Percentiles rank a stretch among this genome's conserved stretches.
Conservation (phyloP, 148 eudicot species). For the Polygonum maritimum region DNA sequence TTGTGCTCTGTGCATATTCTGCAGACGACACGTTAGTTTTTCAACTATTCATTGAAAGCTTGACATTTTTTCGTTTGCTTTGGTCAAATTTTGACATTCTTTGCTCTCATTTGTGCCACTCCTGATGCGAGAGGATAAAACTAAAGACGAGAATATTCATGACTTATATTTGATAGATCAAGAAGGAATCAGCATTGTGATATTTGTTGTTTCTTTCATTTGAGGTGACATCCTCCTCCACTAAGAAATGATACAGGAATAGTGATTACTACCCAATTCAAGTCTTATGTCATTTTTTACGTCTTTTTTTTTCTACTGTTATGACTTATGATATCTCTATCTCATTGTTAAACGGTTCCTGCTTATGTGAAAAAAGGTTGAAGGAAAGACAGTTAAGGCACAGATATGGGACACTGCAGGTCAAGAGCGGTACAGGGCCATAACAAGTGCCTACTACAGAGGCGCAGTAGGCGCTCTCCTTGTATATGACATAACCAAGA, state of each 20-base stretch:
- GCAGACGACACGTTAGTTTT: not conserved
- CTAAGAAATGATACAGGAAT: not conserved
- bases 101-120: not conserved
- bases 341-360: not conserved
- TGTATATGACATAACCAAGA: constrained; percentile 10
- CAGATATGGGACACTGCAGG: constrained; percentile 14
- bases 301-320: not conserved
- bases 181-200: not conserved
- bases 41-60: not conserved
- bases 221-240: not conserved
- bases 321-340: not conserved
- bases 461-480: constrained; percentile 11
- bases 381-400: constrained; percentile 11
- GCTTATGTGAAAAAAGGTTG: constrained; percentile 2
- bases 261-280: not conserved
- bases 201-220: not conserved
- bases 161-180: not conserved
- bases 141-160: not conserved
- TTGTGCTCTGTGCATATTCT: not conserved
- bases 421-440: constrained; percentile 11
- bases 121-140: not conserved
- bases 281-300: not conserved
- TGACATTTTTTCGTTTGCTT: not conserved
- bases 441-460: constrained; percentile 11
- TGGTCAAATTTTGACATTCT: not conserved